Evolutionary conservation across 2,329 filamentous ascomycete species (phyloP), one percentile per base, ranked within the genome.

Genomic region (Xylariomycetidae sp.): DNA sequence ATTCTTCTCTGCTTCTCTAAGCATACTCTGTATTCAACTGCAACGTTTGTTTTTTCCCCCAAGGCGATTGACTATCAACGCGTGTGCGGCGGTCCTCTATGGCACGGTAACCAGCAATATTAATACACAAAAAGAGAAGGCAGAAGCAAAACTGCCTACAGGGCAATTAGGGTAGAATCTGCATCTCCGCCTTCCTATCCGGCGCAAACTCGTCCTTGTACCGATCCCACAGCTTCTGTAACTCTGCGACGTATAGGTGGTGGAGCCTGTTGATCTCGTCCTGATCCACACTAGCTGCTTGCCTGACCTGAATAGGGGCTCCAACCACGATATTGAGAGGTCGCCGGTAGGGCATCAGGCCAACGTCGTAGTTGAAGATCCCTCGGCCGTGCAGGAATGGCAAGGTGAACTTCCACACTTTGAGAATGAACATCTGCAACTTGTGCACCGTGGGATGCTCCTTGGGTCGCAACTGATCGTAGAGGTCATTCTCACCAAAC

Each of bases 321-420:
- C 90, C 90, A 11, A 95, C 85, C 10, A 98, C 89, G 30, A 96
- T 78, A 54, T 97, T 92, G 38, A 98, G 68, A 9, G 88, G 82
- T 31, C 82, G 72, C 10, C 92, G 80, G 59, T 96, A 97, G 1
- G 92, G 92, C 86, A 97, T 88, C 50, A 97, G 67, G 4, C 92
- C 92, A 11, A 96, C 87, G 58, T 98, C 92, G 56, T 98, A 97
- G 61, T 98, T 98, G 65, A 97, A 95, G 25, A 97, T 82, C 10
- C 90, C 90, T 16, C 89, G 69, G 3, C 89, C 90, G 58, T 95
- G 88, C 51, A 96, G 84, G 17, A 94, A 74, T 1, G 92, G 89
- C 9, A 97, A 72, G 0, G 92, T 97, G 52, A 96, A 98, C 32
- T 94, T 94, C 69, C 94, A 80, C 5, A 84, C 68, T 48, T 83